A percentile compares a stretch with the other conserved stretches of the same genome.
Conservation (phyloP, 106 monocot genomes). For the Phalaenopsis aphrodite region DNA sequence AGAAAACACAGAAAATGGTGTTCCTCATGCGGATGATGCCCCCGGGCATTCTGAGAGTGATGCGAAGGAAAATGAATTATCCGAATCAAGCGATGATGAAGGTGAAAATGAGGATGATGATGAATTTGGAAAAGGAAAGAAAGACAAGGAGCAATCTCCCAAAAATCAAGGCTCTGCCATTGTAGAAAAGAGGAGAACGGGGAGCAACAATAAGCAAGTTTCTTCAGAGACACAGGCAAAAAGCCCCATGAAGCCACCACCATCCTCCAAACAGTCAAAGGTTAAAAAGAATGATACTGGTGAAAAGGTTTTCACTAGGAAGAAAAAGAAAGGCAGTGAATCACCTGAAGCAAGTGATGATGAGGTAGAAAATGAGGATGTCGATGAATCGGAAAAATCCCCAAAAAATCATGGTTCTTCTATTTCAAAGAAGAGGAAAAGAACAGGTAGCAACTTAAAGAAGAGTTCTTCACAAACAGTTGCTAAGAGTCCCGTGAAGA, state of each 20-base stretch:
- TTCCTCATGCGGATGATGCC: conserved; percentile 24
- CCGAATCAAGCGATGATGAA: conserved; percentile 25
- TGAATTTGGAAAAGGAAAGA: conserved; percentile 9
- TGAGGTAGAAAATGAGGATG: conserved; percentile 9
- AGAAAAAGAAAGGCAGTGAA: conserved; percentile 26
- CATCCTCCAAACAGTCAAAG: conserved; percentile 12
- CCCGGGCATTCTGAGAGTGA: conserved; percentile 19
- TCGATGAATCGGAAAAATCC: conserved; percentile 7
- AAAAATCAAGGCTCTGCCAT: neutral
- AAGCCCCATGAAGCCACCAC: conserved; percentile 9
- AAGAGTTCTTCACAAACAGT: neutral
- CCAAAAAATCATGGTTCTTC: neutral
- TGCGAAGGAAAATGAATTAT: conserved; percentile 15
- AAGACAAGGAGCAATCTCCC: neutral
- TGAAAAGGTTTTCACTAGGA: conserved; percentile 69
- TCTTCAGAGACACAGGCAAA: conserved; percentile 5
- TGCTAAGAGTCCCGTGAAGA: conserved; percentile 5
- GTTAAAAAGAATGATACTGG: conserved; percentile 29
- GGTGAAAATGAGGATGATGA: conserved; percentile 13
- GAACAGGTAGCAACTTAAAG: conserved; percentile 8
- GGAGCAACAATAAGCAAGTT: conserved; percentile 7
- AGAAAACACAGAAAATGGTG: conserved; percentile 23
- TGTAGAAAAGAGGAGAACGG: conserved; percentile 6
- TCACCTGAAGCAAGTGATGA: neutral
- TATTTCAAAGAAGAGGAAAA: conserved; percentile 6